Evolutionary conservation across 495 filamentous ascomycete species (phyloP), one percentile per base, ranked within the genome.

Genomic region (Achaetomiella virescens): DNA sequence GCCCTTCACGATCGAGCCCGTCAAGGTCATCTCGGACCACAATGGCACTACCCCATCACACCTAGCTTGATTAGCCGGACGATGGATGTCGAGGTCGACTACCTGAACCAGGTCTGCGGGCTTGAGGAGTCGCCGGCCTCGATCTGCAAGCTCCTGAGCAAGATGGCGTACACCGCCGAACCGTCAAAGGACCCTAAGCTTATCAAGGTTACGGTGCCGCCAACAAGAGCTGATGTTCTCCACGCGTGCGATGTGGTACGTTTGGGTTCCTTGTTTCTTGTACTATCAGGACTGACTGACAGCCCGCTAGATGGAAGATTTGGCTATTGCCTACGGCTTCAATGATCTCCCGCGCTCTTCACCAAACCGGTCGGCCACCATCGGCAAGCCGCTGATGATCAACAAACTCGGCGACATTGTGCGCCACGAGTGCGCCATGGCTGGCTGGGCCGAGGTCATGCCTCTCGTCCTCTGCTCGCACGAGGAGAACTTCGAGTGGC

Each of bases 401-500:
- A 97, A 97, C 78, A 97, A 96, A 69, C 86, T 99, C 27, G 76
- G 81, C 54, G 93, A 99, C 64, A 95, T 99, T 62, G 82, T 97
- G 38, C 86, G 93, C 43, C 74, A 87, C 52, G 93, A 99, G 71
- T 83, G 86, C 48, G 92, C 91, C 29, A 91, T 96, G 86, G 86
- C 92, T 1, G 93, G 93, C 56, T 99, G 93, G 92, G 83, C 83
- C 18, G 93, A 99, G 72, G 93, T 95, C 22, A 84, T 99, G 83
- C 93, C 93, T 5, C 79, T 99, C 15, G 96, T 96, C 64, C 81
- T 99, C 46, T 99, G 93, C 81, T 95, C 90, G 15, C 91, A 97
- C 68, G 93, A 96, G 66, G 93, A 99, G 80, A 99, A 97, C 75
- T 99, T 97, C 69, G 86, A 76, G 43, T 97, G 90, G 90, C 78